Conservation (phyloP, 176 grass and related monocot genomes). For the Themeda triandra region DNA sequence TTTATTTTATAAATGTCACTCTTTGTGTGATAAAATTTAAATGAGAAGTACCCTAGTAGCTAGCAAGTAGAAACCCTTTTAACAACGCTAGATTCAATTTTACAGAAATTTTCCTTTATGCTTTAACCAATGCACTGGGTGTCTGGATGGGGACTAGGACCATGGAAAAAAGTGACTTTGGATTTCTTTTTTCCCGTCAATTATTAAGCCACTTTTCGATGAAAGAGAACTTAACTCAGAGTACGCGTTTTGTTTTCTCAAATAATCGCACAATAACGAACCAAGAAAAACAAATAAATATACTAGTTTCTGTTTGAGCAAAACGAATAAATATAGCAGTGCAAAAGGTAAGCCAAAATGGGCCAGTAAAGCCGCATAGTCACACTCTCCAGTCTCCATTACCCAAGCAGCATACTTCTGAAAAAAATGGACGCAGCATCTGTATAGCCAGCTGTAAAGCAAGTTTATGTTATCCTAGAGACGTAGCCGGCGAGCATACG, state of each 20-base stretch:
- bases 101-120: too few species aligned
- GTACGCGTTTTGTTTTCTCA: background rate
- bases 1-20: too few species aligned
- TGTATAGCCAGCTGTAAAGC: background rate
- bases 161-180: too few species aligned
- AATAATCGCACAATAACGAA: background rate
- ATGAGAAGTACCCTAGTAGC: too few species aligned
- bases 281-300: background rate
- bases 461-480: background rate
- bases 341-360: background rate
- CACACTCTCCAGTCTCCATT: background rate
- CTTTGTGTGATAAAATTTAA: too few species aligned
- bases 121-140: too few species aligned
- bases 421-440: background rate
- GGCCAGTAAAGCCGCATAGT: background rate
- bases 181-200: too few species aligned
- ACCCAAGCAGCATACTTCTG: background rate
- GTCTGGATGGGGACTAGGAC: too few species aligned
- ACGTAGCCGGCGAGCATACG: background rate
- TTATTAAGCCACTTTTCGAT: background rate
- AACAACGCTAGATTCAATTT: too few species aligned
- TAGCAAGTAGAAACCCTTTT: too few species aligned
- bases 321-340: background rate
- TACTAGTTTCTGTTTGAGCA: too few species aligned
- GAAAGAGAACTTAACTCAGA: background rate